Percentiles rank a stretch among this genome's conserved stretches.
phyloP scores from a whole-genome alignment of 331 rosid species.

The Quercus phellos region DNA sequence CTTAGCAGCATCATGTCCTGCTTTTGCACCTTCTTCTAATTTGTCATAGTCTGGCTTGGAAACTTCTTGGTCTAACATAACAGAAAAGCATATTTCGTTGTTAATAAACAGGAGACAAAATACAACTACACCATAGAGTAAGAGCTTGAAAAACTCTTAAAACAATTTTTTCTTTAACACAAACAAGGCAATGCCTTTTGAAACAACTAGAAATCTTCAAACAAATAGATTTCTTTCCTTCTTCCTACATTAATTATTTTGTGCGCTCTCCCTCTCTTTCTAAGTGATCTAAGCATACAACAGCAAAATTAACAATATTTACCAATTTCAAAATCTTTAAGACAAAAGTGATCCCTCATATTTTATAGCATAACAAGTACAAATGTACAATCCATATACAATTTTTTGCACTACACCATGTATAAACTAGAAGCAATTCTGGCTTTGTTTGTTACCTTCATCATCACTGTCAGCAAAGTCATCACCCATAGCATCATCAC shows the following conservation, averaged over 20 bases:
- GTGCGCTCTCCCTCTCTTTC: not conserved
- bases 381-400: not conserved
- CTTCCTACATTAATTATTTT: not conserved
- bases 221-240: not conserved
- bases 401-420: not conserved
- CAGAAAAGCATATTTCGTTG: not conserved
- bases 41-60: conserved; percentile 38
- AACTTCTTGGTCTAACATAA: conserved; percentile 54
- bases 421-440: conserved; percentile 1
- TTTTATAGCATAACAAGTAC: not conserved
- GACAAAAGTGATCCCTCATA: not conserved
- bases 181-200: not conserved
- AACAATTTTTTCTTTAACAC: too few species aligned
- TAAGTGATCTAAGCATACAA: not conserved
- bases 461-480: conserved; percentile 68
- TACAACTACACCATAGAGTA: not conserved
- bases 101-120: not conserved
- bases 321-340: not conserved
- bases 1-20: conserved; percentile 23
- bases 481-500: conserved; percentile 44
- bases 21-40: conserved; percentile 20
- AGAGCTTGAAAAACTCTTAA: not conserved
- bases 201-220: not conserved
- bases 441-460: conserved; percentile 47
- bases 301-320: not conserved